These are phyloP conservation scores for Jacaranda copaia DNA, from an alignment of 257 asterid genomes.

Conservation along the genomic window DNA sequence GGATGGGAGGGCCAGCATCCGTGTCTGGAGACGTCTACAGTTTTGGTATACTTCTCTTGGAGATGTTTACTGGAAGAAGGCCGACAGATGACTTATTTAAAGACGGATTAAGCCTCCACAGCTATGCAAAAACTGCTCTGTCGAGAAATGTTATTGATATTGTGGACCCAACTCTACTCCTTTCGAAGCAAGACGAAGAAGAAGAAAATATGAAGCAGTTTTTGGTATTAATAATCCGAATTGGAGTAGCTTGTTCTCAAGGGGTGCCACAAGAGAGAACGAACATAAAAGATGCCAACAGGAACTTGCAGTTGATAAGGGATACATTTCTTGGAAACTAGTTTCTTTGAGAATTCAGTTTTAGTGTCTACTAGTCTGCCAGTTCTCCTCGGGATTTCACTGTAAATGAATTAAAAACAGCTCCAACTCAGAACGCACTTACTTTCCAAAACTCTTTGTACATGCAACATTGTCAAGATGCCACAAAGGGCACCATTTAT, in stretches of 20 bases:
- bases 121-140: conserved; percentile 21
- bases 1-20: conserved; percentile 38
- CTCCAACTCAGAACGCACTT: no score
- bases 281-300: conserved; percentile 35
- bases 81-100: conserved; percentile 40
- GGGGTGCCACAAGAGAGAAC: conserved; percentile 33
- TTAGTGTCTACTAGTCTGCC: no score
- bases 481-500: no score
- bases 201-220: neutral
- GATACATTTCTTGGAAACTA: neutral
- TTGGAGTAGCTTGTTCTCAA: conserved; percentile 37
- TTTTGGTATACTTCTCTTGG: conserved; percentile 37
- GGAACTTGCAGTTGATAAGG: conserved; percentile 22
- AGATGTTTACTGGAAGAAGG: conserved; percentile 41
- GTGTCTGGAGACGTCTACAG: conserved; percentile 41
- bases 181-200: neutral
- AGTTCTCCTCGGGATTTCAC: no score
- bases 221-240: neutral
- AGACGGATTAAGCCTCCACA: conserved; percentile 36
- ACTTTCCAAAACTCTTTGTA: no score
- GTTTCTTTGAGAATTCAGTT: neutral
- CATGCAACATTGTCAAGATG: no score
- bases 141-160: neutral
- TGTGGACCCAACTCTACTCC: conserved; percentile 27
- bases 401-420: no score